phyloP scores from a whole-genome alignment of 495 filamentous ascomycete genomes.

The Chlorociboria aeruginascens region DNA sequence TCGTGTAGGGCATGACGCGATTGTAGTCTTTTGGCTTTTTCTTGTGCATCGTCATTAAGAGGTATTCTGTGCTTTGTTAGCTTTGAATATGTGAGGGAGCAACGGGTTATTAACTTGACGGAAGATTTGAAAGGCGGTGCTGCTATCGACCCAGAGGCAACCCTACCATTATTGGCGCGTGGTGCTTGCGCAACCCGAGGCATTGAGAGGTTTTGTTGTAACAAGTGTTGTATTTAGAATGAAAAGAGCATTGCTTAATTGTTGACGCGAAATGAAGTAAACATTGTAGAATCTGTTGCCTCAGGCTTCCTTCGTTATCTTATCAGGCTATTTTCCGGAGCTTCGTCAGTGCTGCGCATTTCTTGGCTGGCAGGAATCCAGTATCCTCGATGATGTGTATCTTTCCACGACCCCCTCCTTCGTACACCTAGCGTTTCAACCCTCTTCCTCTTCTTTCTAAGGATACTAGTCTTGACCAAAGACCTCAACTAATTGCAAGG shows the following conservation, averaged over 20 bases:
- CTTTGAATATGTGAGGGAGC: background rate
- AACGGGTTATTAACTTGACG: conserved; percentile 32
- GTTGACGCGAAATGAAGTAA: background rate
- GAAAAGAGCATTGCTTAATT: background rate
- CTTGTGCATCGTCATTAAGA: conserved; percentile 86
- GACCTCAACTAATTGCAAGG: background rate
- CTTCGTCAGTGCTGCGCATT: background rate
- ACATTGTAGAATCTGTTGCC: too few species aligned
- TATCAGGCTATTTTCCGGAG: too few species aligned
- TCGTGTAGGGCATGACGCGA: conserved; percentile 81
- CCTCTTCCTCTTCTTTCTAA: background rate
- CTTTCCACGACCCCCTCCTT: background rate
- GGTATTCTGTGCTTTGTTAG: conserved; percentile 46
- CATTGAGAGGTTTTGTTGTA: conserved; percentile 26
- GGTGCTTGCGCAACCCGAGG: conserved; percentile 57
- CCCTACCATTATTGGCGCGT: conserved; percentile 35
- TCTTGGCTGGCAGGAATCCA: conserved; percentile 4
- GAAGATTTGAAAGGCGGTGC: conserved; percentile 54
- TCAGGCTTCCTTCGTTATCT: too few species aligned
- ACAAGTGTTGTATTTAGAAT: background rate
- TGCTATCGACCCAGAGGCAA: conserved; percentile 36
- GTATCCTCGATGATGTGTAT: background rate
- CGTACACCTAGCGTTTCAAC: background rate
- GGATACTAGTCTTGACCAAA: background rate
- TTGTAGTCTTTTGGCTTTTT: conserved; percentile 82